Evolutionary conservation across 139 green algal genomes (phyloP).

Genomic region (Monoraphidium neglectum): DNA sequence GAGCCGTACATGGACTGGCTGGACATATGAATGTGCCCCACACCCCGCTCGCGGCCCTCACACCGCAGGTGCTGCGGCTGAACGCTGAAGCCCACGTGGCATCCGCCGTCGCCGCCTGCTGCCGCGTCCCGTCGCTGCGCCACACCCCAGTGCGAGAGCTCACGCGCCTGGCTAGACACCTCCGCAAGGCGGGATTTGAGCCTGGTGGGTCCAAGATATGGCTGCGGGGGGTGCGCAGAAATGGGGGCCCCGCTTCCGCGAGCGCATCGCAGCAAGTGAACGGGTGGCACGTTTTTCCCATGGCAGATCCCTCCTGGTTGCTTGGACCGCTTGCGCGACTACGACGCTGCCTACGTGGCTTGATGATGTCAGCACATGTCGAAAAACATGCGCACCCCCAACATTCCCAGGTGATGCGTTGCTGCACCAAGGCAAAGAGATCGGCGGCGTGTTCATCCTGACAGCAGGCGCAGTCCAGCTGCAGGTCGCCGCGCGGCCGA

Average conservation of each 20-base stretch:
- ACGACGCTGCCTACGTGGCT: no score
- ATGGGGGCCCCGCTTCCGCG: no score
- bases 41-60: no score
- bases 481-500: not conserved
- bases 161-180: not conserved
- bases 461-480: constrained; percentile 9
- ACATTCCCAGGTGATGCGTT: constrained; percentile 12
- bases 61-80: constrained; percentile 12
- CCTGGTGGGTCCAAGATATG: constrained; percentile 23
- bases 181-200: constrained; percentile 3
- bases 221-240: no score
- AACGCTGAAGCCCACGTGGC: constrained; percentile 1
- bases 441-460: constrained; percentile 13
- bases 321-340: no score
- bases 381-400: no score
- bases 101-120: not conserved
- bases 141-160: constrained; percentile 29
- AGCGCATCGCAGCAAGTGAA: no score
- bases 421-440: constrained; percentile 23
- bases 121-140: constrained; percentile 15
- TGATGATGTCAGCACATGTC: no score
- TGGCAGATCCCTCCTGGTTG: no score
- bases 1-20: no score
- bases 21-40: no score
- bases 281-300: no score